phyloP scores from a whole-genome alignment of 2,329 filamentous ascomycete species.

The Thelonectria blattea region DNA sequence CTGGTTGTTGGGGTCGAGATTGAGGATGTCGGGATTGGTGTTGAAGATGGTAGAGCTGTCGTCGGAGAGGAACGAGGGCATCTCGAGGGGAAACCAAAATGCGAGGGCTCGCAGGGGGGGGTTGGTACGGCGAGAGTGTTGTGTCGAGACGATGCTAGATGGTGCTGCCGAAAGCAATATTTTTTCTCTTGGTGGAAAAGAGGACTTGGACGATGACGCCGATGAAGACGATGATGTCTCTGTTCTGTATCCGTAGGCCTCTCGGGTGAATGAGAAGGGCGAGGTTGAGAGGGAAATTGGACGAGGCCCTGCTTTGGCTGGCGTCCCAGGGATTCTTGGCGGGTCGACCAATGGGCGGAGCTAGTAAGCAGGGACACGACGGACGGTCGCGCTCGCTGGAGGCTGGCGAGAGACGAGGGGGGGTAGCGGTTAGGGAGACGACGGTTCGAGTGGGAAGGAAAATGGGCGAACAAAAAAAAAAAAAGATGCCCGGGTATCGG shows the following conservation, averaged over 20 bases:
- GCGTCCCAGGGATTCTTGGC: conserved; percentile 37
- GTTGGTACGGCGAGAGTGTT: conserved; percentile 35
- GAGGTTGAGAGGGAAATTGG: conserved; percentile 38
- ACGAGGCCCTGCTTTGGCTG: conserved; percentile 34
- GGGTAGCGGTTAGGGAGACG: conserved; percentile 16
- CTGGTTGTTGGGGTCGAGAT: conserved; percentile 50
- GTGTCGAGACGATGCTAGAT: conserved; percentile 31
- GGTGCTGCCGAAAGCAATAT: conserved; percentile 34
- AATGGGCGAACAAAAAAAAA: neutral
- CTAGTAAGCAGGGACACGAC: conserved; percentile 18
- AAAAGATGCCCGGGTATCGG: conserved; percentile 5
- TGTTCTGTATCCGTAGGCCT: conserved; percentile 17
- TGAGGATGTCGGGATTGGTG: conserved; percentile 50
- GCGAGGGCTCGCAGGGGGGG: conserved; percentile 22
- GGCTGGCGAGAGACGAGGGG: conserved; percentile 14
- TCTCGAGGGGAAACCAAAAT: conserved; percentile 45
- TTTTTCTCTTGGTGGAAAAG: conserved; percentile 19
- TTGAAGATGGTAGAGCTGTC: conserved; percentile 51
- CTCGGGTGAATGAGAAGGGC: conserved; percentile 28
- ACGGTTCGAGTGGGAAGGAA: neutral
- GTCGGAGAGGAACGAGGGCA: conserved; percentile 62
- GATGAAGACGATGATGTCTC: conserved; percentile 12
- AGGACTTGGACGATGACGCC: neutral
- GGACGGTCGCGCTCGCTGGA: conserved; percentile 30
- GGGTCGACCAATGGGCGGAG: conserved; percentile 35